Evolutionary conservation across 108 stramenopile species (phyloP), one percentile per base, ranked within the genome.

Genomic region (Cyclotella sp.): DNA sequence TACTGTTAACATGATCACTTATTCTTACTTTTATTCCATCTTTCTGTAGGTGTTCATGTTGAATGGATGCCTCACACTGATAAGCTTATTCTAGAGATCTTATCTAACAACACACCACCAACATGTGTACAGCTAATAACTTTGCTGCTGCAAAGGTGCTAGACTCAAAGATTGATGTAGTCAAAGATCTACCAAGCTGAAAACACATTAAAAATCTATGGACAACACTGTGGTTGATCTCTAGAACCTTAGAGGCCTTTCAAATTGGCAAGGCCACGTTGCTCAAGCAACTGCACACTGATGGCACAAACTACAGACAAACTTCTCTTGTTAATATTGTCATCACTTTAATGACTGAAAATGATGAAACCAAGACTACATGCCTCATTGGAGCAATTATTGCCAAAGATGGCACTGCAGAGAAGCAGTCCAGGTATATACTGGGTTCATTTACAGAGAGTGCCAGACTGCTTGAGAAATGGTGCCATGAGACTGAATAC

Each of bases 241-340:
- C 65, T 7, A 58, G 55, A 26, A 34, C 65, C 13, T 13, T 75
- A n/a, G 64, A 55, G 16, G 64, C 74, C 47, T 57, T 66, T 54
- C 43, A 41, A 24, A 53, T 75, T 57, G 74, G 55, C 55, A 58
- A 65, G 13, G 64, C 64, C 16, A 27, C 41, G 3, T 7, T 41
- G 29, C 66, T 64, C 55, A 64, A 64, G 27, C 65, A 66, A 45
- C 24, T 66, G 24, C 64, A 75, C 55, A 44, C 54, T 4, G 74
- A 75, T 27, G 44, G 30, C 24, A 66, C 64, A n/a, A 58, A 10
- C 16, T 64, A 64, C 13, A 51, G 54, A 4, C 64, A 57, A 41
- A 66, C 40, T 3, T 41, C 51, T 27, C 39, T 66, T n/a, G 39
- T 55, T n/a, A 66, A 75, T 44, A 13, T 59, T 59, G 24, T 71